Conservation (phyloP, 202 grass and related monocot genomes). For the Saccharum hybrid region DNA sequence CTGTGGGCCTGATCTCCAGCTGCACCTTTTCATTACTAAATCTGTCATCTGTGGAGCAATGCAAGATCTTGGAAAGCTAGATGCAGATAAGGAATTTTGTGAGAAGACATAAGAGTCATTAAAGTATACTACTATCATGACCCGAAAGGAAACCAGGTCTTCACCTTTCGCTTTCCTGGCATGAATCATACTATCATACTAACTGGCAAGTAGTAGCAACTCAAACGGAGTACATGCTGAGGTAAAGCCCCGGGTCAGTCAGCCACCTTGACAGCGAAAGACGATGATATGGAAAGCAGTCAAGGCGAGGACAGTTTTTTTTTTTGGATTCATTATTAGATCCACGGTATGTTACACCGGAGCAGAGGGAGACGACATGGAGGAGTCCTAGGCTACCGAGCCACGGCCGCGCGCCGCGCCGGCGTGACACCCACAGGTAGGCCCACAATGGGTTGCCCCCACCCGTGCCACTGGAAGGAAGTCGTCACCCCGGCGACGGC, state of each 20-base stretch:
- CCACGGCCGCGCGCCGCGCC: constrained; percentile 15
- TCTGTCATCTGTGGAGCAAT: neutral
- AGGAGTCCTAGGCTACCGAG: constrained; percentile 45
- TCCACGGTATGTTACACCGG: constrained; percentile 44
- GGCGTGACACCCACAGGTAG: constrained; percentile 9
- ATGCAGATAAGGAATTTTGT: neutral
- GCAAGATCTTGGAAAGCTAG: neutral
- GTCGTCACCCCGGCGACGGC: neutral
- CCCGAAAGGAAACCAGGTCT: neutral
- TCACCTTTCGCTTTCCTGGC: constrained; percentile 18
- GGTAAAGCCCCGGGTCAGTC: neutral
- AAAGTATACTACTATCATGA: neutral
- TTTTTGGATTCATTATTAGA: constrained; percentile 57
- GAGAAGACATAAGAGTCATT: neutral
- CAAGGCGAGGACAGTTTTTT: neutral
- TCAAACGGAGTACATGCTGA: neutral
- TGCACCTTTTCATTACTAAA: neutral
- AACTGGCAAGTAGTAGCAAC: neutral
- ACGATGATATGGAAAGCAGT: neutral
- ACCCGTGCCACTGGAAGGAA: neutral
- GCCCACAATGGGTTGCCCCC: constrained; percentile 38
- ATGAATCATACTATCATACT: neutral
- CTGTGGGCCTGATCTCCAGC: neutral
- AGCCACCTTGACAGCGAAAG: neutral
- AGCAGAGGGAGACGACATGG: constrained; percentile 26